phyloP scores from a whole-genome alignment of 768 basidiomycete genomes.

The Cyclocybe cylindracea region DNA sequence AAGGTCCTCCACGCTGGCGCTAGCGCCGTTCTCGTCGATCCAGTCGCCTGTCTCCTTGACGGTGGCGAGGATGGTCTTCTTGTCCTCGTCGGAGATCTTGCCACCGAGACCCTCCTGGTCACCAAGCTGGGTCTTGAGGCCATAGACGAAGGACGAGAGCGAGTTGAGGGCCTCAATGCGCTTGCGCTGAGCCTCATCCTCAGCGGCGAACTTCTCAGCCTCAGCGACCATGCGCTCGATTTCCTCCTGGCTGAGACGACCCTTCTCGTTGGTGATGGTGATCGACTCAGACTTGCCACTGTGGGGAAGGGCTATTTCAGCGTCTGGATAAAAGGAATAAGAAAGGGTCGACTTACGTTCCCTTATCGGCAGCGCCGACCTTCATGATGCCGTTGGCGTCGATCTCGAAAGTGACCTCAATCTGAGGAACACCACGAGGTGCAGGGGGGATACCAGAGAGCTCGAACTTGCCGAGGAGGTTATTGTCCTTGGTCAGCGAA shows the following conservation, averaged over 20 bases:
- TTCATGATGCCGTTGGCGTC: conserved; percentile 97
- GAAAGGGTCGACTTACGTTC: conserved; percentile 58
- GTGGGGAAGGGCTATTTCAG: conserved; percentile 3
- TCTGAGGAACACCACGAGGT: conserved; percentile 95
- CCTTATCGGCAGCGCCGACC: conserved; percentile 91
- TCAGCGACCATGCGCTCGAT: conserved; percentile 96
- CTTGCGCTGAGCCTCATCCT: conserved; percentile 79
- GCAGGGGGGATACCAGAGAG: conserved; percentile 91
- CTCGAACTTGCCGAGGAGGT: conserved; percentile 96
- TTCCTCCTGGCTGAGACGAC: conserved; percentile 84
- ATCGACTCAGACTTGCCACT: conserved; percentile 87
- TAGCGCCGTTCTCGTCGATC: conserved; percentile 82
- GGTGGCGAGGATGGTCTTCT: conserved; percentile 76
- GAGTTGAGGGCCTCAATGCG: conserved; percentile 85
- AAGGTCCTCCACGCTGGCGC: conserved; percentile 81
- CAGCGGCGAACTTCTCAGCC: conserved; percentile 86
- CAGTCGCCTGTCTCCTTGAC: conserved; percentile 91
- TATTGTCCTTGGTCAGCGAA: conserved; percentile 97
- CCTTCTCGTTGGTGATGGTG: conserved; percentile 96
- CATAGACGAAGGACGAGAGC: conserved; percentile 81
- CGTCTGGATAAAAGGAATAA: neutral
- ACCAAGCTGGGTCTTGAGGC: conserved; percentile 82
- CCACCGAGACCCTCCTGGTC: conserved; percentile 92
- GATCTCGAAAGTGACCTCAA: conserved; percentile 96
- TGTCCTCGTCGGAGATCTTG: conserved; percentile 80